A percentile compares a stretch with the other conserved stretches of the same genome.
These are phyloP conservation scores for Leishmania aethiopica DNA, from an alignment of 208 protist species.

Conservation along the genomic window DNA sequence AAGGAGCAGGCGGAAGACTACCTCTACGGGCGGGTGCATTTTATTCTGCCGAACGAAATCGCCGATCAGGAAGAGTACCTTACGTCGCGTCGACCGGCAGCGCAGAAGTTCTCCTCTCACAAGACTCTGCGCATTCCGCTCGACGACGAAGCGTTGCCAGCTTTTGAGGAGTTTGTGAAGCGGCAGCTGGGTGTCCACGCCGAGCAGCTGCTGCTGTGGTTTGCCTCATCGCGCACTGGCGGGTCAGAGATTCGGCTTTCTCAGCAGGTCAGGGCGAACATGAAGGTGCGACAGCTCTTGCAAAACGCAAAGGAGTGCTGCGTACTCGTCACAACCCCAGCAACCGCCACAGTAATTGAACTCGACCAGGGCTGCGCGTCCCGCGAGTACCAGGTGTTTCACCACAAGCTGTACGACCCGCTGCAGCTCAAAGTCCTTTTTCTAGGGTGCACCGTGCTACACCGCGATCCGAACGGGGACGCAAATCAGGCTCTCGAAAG, in stretches of 20 bases:
- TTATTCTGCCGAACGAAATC: constrained; percentile 70
- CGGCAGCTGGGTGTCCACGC: constrained; percentile 39
- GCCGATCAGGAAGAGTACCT: constrained; percentile 64
- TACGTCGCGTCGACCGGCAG: constrained; percentile 36
- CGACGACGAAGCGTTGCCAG: constrained; percentile 59
- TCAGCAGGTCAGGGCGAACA: constrained; percentile 45
- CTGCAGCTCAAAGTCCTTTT: constrained; percentile 73
- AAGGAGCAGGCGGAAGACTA: constrained; percentile 77
- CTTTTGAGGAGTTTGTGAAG: constrained; percentile 58
- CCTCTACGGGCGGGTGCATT: constrained; percentile 79
- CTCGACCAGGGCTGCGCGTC: constrained; percentile 31
- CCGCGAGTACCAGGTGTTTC: constrained; percentile 69
- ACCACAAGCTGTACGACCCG: constrained; percentile 89
- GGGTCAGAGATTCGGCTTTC: constrained; percentile 38
- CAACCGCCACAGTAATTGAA: constrained; percentile 41
- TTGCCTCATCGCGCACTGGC: constrained; percentile 34
- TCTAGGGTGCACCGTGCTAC: constrained; percentile 73
- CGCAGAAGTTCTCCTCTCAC: constrained; percentile 63
- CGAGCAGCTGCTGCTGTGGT: constrained; percentile 68
- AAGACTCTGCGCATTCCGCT: constrained; percentile 62
- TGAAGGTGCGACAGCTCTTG: constrained; percentile 69
- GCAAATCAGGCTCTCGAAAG: constrained; percentile 37
- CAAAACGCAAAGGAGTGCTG: constrained; percentile 68
- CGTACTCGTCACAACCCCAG: constrained; percentile 61
- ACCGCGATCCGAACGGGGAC: constrained; percentile 34